Evolutionary conservation across 2,329 filamentous ascomycete species (phyloP).

Genomic region (Calonectria pteridis): DNA sequence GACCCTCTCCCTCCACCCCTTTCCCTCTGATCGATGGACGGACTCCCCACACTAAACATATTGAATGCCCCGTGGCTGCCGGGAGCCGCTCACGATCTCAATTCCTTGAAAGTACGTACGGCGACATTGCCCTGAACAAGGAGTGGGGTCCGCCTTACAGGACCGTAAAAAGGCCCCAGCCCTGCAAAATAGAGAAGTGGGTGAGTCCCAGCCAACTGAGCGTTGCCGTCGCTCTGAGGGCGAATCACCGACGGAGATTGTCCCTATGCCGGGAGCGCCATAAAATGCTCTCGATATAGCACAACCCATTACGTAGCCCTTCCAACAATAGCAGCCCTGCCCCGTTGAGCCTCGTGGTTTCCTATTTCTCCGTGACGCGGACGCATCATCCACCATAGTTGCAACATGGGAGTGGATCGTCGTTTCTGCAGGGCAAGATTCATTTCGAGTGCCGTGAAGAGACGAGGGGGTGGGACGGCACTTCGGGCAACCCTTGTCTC

Average conservation of each 20-base stretch:
- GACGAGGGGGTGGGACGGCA: slow-evolving; percentile 20
- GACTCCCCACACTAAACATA: slow-evolving; percentile 24
- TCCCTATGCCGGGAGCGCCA: slow-evolving; percentile 12
- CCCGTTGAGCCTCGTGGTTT: background rate
- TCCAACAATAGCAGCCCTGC: background rate
- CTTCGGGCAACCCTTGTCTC: background rate
- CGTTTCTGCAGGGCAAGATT: background rate
- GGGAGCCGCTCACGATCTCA: slow-evolving; percentile 18
- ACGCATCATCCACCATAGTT: slow-evolving; percentile 10
- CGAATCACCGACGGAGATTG: slow-evolving; percentile 40
- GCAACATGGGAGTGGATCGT: slow-evolving; percentile 20
- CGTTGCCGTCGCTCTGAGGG: slow-evolving; percentile 23
- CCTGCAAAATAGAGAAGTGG: background rate
- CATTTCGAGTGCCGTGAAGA: slow-evolving; percentile 20
- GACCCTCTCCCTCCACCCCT: background rate
- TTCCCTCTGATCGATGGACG: slow-evolving; percentile 21
- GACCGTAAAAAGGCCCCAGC: background rate
- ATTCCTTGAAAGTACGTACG: slow-evolving; percentile 20
- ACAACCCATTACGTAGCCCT: slow-evolving; percentile 12
- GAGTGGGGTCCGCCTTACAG: slow-evolving; percentile 40
- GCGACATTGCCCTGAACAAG: slow-evolving; percentile 39
- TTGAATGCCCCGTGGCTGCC: background rate
- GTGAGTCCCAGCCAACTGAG: slow-evolving; percentile 1
- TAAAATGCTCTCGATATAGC: slow-evolving; percentile 13
- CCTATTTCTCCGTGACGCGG: slow-evolving; percentile 6